phyloP scores from a whole-genome alignment of 345 rosid species.

The Corchorus capsularis region DNA sequence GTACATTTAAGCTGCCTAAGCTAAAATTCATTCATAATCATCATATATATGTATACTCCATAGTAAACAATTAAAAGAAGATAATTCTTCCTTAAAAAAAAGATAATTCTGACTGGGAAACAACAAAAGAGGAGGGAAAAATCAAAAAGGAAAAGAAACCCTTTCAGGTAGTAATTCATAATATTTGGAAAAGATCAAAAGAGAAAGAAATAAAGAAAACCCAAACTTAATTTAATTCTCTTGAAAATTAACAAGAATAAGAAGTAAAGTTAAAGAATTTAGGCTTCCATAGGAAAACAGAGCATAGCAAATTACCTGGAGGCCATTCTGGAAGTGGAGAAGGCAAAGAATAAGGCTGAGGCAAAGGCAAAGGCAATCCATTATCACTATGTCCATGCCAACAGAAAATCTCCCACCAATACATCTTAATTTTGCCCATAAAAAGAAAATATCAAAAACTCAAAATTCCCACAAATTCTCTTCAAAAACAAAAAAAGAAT shows the following conservation, averaged over 20 bases:
- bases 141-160: no score
- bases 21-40: not conserved
- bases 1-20: not conserved
- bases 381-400: conserved; percentile 38
- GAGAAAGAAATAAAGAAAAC: not conserved
- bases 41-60: not conserved
- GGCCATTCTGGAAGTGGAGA: conserved; percentile 75
- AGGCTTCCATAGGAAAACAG: not conserved
- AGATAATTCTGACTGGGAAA: not conserved
- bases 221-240: not conserved
- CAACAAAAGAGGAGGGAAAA: not conserved
- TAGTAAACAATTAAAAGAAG: no score
- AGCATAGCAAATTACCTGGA: conserved; percentile 41
- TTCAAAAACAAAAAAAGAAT: conserved; percentile 14
- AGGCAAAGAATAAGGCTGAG: conserved; percentile 57
- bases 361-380: conserved; percentile 30
- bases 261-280: not conserved
- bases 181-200: not conserved
- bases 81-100: not conserved
- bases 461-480: conserved; percentile 42
- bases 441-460: conserved; percentile 11
- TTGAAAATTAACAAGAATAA: not conserved
- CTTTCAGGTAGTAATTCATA: conserved; percentile 2
- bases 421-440: conserved; percentile 35
- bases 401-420: conserved; percentile 64